A percentile compares a stretch with the other conserved stretches of the same genome.
These are phyloP conservation scores for Lyophyllum shimeji DNA, from an alignment of 768 basidiomycete species.

Conservation along the genomic window DNA sequence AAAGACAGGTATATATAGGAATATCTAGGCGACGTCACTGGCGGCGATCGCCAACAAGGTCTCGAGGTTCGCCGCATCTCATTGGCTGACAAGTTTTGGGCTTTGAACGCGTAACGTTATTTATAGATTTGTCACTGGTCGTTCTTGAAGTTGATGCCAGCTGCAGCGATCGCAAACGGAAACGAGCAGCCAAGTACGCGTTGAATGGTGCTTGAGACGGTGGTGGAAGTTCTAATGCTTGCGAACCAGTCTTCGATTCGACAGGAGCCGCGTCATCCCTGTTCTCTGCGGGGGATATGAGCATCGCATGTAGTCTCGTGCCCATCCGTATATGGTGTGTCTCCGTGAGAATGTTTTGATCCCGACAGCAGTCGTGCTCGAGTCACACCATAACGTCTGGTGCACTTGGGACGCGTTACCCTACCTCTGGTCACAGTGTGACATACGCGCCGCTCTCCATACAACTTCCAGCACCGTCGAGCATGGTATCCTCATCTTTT, in stretches of 20 bases:
- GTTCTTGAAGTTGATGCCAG: not conserved
- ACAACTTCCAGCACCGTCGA: no score
- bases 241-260: no score
- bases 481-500: no score
- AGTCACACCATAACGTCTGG: not conserved
- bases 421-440: not conserved
- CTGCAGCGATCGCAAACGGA: no score
- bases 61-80: not conserved
- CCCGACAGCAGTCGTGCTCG: not conserved
- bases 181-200: no score
- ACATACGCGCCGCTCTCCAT: no score
- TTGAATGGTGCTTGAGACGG: no score
- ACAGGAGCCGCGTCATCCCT: no score
- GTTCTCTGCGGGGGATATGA: no score
- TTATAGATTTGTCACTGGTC: not conserved
- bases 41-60: constrained; percentile 1
- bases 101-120: not conserved
- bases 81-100: not conserved
- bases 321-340: not conserved
- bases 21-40: not conserved
- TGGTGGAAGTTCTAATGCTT: no score
- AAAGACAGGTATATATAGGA: not conserved
- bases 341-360: not conserved
- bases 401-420: not conserved
- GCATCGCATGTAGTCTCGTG: not conserved